Percentiles rank a stretch among this genome's conserved stretches.
Conservation (phyloP, 352 stramenopile genomes). For the Globisporangium nodosum region DNA sequence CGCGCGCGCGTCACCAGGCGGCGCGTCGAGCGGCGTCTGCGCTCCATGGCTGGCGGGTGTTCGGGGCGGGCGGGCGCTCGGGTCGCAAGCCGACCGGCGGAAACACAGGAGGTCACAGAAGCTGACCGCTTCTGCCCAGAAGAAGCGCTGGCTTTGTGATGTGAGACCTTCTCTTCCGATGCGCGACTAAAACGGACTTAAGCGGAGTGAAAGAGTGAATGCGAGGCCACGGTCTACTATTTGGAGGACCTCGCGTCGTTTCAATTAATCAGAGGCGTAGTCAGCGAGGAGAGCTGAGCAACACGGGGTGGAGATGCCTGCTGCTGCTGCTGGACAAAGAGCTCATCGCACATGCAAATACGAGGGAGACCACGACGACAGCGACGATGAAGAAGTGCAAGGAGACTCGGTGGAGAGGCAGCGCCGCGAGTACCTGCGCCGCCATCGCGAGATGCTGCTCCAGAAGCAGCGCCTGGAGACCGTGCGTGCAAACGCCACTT, state of each 20-base stretch:
- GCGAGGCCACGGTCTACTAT: neutral
- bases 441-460: slow-evolving; percentile 37
- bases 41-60: neutral
- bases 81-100: too few species aligned
- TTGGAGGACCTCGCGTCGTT: neutral
- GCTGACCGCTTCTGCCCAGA: too few species aligned
- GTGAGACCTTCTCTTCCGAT: neutral
- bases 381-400: slow-evolving; percentile 1
- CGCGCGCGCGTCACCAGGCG: neutral
- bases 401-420: slow-evolving; percentile 33
- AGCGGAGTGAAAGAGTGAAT: neutral
- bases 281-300: too few species aligned
- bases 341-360: neutral
- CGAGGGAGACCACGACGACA: neutral
- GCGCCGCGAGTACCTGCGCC: slow-evolving; percentile 34
- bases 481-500: slow-evolving; percentile 13
- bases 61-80: too few species aligned
- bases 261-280: neutral
- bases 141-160: neutral
- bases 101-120: too few species aligned
- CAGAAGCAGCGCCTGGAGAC: slow-evolving; percentile 55
- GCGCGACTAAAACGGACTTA: neutral
- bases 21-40: neutral
- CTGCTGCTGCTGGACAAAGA: neutral
- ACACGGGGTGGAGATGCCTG: neutral